phyloP scores from a whole-genome alignment of 2,329 filamentous ascomycete species.

The Aspergillus uvarum region DNA sequence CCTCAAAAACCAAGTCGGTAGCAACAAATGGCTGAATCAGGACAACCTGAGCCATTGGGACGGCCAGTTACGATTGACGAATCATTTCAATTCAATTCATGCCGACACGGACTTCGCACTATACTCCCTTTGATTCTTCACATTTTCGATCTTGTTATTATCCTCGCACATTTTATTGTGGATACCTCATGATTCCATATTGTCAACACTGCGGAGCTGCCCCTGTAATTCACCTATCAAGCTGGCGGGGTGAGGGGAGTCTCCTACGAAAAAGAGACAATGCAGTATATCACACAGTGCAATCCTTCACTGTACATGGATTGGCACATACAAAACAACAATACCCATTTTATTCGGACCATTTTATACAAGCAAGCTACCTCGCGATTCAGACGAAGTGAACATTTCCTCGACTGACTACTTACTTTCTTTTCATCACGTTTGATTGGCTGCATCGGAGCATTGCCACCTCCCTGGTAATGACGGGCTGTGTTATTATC shows the following conservation, averaged over 20 bases:
- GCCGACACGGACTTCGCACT: constrained; percentile 10
- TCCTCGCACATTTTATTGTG: constrained; percentile 9
- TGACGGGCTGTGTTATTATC: background rate
- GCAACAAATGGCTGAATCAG: constrained; percentile 33
- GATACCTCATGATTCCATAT: constrained; percentile 1
- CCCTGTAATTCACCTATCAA: no score
- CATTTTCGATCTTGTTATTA: background rate
- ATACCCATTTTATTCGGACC: background rate
- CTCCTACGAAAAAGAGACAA: background rate
- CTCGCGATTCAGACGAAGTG: background rate
- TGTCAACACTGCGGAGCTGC: no score
- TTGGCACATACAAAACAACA: background rate
- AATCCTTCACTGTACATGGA: background rate
- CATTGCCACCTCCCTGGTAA: background rate
- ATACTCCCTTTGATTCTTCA: constrained; percentile 7
- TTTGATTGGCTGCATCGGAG: background rate
- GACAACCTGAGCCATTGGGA: background rate
- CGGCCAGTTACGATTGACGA: constrained; percentile 22
- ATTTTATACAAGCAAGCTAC: background rate
- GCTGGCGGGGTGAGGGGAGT: no score
- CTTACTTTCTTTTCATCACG: constrained; percentile 3
- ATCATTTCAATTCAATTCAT: constrained; percentile 12
- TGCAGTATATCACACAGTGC: background rate
- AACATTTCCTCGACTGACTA: background rate
- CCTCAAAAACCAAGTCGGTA: constrained; percentile 43